Conservation (phyloP, 352 stramenopile genomes). For the Globisporangium viniferum region DNA sequence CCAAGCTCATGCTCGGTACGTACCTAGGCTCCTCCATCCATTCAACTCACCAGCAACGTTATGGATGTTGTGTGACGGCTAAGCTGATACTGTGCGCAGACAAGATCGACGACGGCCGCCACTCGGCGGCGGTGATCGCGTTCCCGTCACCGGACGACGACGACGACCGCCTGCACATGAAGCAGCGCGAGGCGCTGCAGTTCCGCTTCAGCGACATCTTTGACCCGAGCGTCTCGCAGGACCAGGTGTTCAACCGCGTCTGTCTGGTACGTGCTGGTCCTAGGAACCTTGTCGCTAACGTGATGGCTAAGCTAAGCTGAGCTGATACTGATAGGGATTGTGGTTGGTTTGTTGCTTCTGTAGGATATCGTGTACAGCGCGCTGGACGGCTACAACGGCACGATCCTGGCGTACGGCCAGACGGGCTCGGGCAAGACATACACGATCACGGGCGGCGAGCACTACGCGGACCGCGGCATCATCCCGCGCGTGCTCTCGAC, state of each 20-base stretch:
- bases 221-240: constrained; percentile 56
- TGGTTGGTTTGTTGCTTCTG: neutral
- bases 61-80: neutral
- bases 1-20: constrained; percentile 59
- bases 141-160: constrained; percentile 61
- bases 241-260: constrained; percentile 66
- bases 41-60: neutral
- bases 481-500: constrained; percentile 92
- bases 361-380: constrained; percentile 73
- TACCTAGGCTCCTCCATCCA: neutral
- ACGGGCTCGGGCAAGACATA: constrained; percentile 76
- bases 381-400: constrained; percentile 71
- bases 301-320: neutral
- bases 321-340: neutral
- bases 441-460: constrained; percentile 83
- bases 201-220: constrained; percentile 77
- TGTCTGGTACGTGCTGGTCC: constrained; percentile 36
- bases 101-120: constrained; percentile 42
- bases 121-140: constrained; percentile 41
- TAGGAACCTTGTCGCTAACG: neutral
- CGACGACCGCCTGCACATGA: constrained; percentile 56
- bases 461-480: constrained; percentile 94
- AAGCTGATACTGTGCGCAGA: constrained; percentile 21
- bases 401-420: constrained; percentile 70
- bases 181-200: constrained; percentile 67